These are phyloP conservation scores for Calonectria hongkongensis DNA, from an alignment of 2,329 filamentous ascomycete species.

Conservation along the genomic window DNA sequence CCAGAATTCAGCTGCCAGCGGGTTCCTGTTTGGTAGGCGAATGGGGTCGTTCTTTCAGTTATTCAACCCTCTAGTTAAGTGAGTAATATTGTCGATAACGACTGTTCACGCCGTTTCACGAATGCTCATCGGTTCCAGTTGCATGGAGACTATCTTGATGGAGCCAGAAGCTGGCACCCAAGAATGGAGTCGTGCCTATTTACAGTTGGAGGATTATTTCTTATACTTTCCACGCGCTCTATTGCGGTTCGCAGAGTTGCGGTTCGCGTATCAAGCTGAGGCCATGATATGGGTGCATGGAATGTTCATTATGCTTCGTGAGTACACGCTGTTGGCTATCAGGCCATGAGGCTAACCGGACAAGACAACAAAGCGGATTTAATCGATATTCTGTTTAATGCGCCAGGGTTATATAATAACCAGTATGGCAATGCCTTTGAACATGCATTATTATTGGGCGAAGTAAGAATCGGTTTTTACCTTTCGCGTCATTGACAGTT, in stretches of 20 bases:
- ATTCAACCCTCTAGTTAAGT: constrained; percentile 16
- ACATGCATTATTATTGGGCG: constrained; percentile 6
- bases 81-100: not conserved
- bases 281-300: constrained; percentile 25
- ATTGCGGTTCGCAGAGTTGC: constrained; percentile 9
- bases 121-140: not conserved
- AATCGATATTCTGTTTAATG: not conserved
- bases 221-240: constrained; percentile 4
- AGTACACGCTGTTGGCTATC: not conserved
- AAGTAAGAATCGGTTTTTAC: not conserved
- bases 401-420: constrained; percentile 5
- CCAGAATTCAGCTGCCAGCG: constrained; percentile 5
- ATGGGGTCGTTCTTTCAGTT: constrained; percentile 20
- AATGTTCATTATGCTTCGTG: constrained; percentile 24
- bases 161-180: constrained; percentile 8
- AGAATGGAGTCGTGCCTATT: constrained; percentile 16
- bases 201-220: constrained; percentile 10
- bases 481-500: not conserved
- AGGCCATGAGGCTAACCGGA: not conserved
- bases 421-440: constrained; percentile 1
- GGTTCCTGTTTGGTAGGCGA: constrained; percentile 3
- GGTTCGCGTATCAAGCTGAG: constrained; percentile 8
- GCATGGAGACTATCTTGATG: not conserved
- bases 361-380: constrained; percentile 4
- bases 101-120: not conserved